Evolutionary conservation across 2,329 filamentous ascomycete genomes (phyloP).

Genomic region (Xylaria sp.): DNA sequence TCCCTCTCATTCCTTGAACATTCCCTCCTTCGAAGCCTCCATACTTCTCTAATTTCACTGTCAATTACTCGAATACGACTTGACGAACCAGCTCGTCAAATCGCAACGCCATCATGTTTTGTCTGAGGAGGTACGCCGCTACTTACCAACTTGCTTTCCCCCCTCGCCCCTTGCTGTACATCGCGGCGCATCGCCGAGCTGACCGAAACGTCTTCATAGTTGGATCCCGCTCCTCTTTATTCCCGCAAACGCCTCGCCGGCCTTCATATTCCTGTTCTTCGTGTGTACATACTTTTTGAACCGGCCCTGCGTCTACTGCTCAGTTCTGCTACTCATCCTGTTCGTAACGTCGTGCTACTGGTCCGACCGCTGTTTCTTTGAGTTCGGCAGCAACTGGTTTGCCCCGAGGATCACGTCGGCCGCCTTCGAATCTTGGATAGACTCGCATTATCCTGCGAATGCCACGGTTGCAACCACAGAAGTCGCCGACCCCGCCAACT

Average conservation of each 20-base stretch:
- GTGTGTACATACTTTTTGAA: conserved; percentile 95
- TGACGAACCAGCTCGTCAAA: neutral
- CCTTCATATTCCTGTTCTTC: conserved; percentile 90
- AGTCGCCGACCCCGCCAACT: conserved; percentile 44
- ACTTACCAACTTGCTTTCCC: conserved; percentile 1
- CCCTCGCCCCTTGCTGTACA: conserved; percentile 5
- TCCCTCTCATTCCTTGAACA: conserved; percentile 8
- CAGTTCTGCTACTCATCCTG: conserved; percentile 91
- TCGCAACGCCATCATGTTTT: conserved; percentile 62
- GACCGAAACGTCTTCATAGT: conserved; percentile 56
- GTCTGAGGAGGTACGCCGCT: conserved; percentile 65
- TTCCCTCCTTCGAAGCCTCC: neutral
- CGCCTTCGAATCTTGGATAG: conserved; percentile 77
- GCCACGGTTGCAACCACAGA: conserved; percentile 45
- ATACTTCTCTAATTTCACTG: neutral
- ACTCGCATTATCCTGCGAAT: conserved; percentile 46
- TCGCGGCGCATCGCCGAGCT: conserved; percentile 18
- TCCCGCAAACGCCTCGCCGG: conserved; percentile 83
- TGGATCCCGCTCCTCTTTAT: conserved; percentile 91
- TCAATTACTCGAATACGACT: neutral
- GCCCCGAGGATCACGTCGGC: conserved; percentile 70
- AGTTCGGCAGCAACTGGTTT: conserved; percentile 93
- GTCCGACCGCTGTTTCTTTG: conserved; percentile 92
- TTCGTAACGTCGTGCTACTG: conserved; percentile 92
- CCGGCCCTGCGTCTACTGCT: conserved; percentile 97